Percentiles rank a stretch among this genome's conserved stretches.
Evolutionary conservation across 192 early-diverging fungal species (phyloP).

Genomic region (Coemansia sp.): DNA sequence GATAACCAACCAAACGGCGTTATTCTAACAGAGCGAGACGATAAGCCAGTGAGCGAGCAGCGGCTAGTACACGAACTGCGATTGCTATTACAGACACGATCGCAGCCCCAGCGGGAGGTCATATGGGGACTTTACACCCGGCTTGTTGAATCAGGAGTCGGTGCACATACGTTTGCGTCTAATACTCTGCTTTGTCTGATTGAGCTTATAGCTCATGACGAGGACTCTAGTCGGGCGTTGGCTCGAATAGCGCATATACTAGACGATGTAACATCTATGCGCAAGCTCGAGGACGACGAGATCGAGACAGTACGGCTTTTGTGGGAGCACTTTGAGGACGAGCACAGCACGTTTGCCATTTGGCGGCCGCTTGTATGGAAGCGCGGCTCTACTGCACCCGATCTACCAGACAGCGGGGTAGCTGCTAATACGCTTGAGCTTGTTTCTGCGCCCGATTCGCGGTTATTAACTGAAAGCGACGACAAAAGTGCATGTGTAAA

Average conservation of each 20-base stretch:
- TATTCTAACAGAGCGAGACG: background rate
- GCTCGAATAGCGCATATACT: conserved; percentile 20
- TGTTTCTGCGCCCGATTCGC: background rate
- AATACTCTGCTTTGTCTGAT: conserved; percentile 21
- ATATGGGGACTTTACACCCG: conserved; percentile 35
- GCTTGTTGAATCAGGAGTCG: background rate
- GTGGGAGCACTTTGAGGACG: conserved; percentile 17
- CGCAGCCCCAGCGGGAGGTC: conserved; percentile 23
- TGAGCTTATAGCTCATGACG: conserved; percentile 30
- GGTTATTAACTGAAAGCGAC: background rate
- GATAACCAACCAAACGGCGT: background rate
- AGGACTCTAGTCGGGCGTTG: conserved; percentile 20
- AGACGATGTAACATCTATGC: conserved; percentile 7
- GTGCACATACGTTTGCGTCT: conserved; percentile 10
- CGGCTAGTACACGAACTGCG: conserved; percentile 19
- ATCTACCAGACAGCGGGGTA: background rate
- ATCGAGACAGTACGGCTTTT: conserved; percentile 15
- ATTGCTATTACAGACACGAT: conserved; percentile 13
- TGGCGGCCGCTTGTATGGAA: conserved; percentile 4
- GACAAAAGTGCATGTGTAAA: background rate
- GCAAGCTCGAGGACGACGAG: conserved; percentile 22
- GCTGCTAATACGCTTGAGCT: background rate
- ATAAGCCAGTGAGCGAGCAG: conserved; percentile 7
- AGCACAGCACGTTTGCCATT: background rate
- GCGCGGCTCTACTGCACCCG: background rate